Base-by-base conservation (phyloP, 768 basidiomycete species). In the Macrolepiota dolichaula region DNA sequence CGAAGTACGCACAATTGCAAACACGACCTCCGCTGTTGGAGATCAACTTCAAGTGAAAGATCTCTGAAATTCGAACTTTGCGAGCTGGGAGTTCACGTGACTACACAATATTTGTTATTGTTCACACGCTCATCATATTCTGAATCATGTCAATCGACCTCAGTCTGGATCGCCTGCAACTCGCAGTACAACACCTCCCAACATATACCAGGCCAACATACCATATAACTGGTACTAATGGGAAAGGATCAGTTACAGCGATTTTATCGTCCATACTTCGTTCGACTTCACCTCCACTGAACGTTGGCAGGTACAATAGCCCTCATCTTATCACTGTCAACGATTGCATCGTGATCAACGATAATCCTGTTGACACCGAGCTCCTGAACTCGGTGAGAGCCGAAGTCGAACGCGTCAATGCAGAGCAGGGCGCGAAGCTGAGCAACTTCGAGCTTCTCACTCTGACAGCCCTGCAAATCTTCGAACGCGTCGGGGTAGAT, bases 211-310 rank as follows among this genome's bases (percentile, higher is more conserved):
- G 92, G 1, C 96, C 94, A 0, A 93, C 94, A 0, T 79, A 92
- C 37, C 97, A 99, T 69, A 82, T 98, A 60, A 87, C 94, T 7
- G 97, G 97, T 0, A 99, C 97, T 0, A 98, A 99, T 73, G 96
- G 96, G 9, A 99, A 98, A 73, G 97, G 97, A 37, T 96, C 92
- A 66, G 93, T 96, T 12, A 87, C 94, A 0, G 88, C 89, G 4
- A 77, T 94, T 37, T 72, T 97, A 11, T 85, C 92, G 0, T 92
- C 92, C 46, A 89, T 93, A 66, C 75, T 98, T 7, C 69, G 71
- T 4, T 73, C 79, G 4, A 80, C 87, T 5, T 73, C 77, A 0
- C 76, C 87, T n/a, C 72, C 78, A 0, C 77, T 90, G 55, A 76
- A 76, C 22, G 79, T 91, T 11, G 97, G 94, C 6, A 81, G 90